Evolutionary conservation across 2,329 filamentous ascomycete species (phyloP).

Genomic region (Trematosphaeria pertusa): DNA sequence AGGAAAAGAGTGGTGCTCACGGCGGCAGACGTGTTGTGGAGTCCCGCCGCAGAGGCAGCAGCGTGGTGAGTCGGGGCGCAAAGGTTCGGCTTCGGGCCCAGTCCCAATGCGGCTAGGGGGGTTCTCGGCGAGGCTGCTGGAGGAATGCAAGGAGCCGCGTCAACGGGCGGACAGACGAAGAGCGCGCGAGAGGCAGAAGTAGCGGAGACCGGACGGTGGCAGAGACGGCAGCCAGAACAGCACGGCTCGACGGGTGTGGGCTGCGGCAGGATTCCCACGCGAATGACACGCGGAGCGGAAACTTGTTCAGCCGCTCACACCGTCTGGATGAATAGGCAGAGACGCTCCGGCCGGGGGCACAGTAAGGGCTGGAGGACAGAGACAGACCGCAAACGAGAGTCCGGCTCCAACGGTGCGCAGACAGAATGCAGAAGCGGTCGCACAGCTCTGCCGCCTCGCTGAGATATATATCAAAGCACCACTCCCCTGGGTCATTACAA

Average conservation of each 20-base stretch:
- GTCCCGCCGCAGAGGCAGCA: slow-evolving; percentile 36
- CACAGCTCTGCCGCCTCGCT: slow-evolving; percentile 8
- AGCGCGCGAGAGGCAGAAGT: slow-evolving; percentile 2
- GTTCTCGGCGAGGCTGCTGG: slow-evolving; percentile 25
- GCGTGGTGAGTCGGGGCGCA: slow-evolving; percentile 29
- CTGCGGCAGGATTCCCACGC: slow-evolving; percentile 1
- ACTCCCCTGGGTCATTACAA: slow-evolving; percentile 9
- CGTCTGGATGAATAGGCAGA: not conserved
- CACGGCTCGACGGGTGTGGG: not conserved
- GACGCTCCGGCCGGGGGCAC: not conserved
- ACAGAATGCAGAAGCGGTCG: slow-evolving; percentile 11
- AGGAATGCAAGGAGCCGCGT: slow-evolving; percentile 25
- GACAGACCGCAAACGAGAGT: not conserved
- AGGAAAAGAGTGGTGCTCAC: slow-evolving; percentile 27
- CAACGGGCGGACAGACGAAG: slow-evolving; percentile 7
- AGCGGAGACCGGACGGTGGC: slow-evolving; percentile 4
- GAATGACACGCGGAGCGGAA: slow-evolving; percentile 1
- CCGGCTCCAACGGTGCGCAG: slow-evolving; percentile 6
- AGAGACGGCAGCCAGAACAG: not conserved
- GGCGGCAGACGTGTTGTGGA: slow-evolving; percentile 30
- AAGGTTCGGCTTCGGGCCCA: slow-evolving; percentile 24
- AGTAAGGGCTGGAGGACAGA: not conserved
- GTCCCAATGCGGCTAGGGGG: slow-evolving; percentile 29
- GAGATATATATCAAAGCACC: slow-evolving; percentile 5
- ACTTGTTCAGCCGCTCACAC: not conserved